Conservation (phyloP, 441 rosid genomes). For the Flueggea neowawraea region DNA sequence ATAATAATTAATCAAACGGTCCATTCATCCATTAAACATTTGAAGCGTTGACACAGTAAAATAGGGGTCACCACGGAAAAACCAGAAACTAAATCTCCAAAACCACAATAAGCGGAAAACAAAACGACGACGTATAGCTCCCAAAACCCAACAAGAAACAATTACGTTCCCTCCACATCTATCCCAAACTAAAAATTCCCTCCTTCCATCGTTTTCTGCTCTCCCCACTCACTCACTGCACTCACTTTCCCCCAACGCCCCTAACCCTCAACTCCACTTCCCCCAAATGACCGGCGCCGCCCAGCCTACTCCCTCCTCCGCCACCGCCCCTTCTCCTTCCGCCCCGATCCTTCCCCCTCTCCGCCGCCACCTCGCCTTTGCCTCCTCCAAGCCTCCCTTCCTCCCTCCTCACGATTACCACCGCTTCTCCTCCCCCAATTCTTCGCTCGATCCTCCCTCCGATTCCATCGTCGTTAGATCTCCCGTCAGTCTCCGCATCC, state of each 20-base stretch:
- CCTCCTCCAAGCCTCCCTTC: slow-evolving; percentile 74
- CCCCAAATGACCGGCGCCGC: slow-evolving; percentile 46
- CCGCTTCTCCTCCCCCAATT: slow-evolving; percentile 46
- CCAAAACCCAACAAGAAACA: too few relatives aligned
- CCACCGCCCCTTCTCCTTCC: slow-evolving; percentile 22
- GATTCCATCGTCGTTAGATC: slow-evolving; percentile 73
- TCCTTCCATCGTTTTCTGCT: slow-evolving; percentile 71
- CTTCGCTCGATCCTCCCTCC: slow-evolving; percentile 46
- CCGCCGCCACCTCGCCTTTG: slow-evolving; percentile 76
- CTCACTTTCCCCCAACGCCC: slow-evolving; percentile 17
- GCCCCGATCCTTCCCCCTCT: slow-evolving; percentile 62
- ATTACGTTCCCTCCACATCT: slow-evolving; percentile 78
- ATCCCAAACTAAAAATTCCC: slow-evolving; percentile 64
- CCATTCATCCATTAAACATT: too few relatives aligned
- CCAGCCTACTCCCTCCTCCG: slow-evolving; percentile 17
- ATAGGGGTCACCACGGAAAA: too few relatives aligned
- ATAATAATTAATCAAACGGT: too few relatives aligned
- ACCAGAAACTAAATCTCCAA: too few relatives aligned
- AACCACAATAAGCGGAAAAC: too few relatives aligned
- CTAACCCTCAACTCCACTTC: slow-evolving; percentile 12
- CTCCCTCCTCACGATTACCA: slow-evolving; percentile 64
- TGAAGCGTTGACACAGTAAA: too few relatives aligned
- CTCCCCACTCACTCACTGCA: slow-evolving; percentile 13
- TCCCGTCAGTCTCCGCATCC: slow-evolving; percentile 54
- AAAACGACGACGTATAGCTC: too few relatives aligned